Base-by-base conservation (phyloP, 75 land plant genomes). In the Sequoia sempervirens region DNA sequence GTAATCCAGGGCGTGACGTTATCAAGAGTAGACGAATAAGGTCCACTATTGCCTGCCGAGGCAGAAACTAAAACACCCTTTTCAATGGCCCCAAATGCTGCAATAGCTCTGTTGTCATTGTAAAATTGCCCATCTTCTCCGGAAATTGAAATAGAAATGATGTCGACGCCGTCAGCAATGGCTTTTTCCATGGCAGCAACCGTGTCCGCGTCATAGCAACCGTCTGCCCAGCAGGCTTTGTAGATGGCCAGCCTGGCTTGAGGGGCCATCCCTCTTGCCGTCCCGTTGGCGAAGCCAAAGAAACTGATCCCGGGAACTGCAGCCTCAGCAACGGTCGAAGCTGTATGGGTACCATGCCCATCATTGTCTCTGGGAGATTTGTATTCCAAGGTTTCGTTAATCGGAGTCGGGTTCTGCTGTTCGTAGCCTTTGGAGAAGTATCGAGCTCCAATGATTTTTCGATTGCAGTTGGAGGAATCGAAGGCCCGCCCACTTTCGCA, bases 391-490 rank as follows among this genome's bases (percentile, higher is more conserved):
- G 53, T 58, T 20, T 58, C 64, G 64, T 58, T 58, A 18, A 58
- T 58, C 64, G 50, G 50, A 46, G 11, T 9, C 11, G 0, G 6
- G 5, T 83, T 83, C 28, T 56, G 79, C 37, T 37, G 86, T 73
- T 92, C 92, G 73, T 94, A 93, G 10, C 98, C 98, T 45, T 89
- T 91, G 34, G 84, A 83, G 80, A 88, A 92, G 54, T 73, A 86
- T 46, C 92, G 83, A 8, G 93, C 93, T 1, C 93, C 93, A 80
- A 91, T 85, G 66, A 95, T 89, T 91, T 95, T 95, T 34, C 80
- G 66, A 84, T 92, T 93, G 84, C 95, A 93, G 86, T 90, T 43
- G 15, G 46, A 52, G 38, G 54, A 52, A 34, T 61, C 36, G 81
- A 92, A 92, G 17, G 72, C 81, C 0, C 87, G 83, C 14, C 94